Evolutionary conservation across 768 basidiomycete species (phyloP), one percentile per base, ranked within the genome.

Genomic region (Serendipita sp.): DNA sequence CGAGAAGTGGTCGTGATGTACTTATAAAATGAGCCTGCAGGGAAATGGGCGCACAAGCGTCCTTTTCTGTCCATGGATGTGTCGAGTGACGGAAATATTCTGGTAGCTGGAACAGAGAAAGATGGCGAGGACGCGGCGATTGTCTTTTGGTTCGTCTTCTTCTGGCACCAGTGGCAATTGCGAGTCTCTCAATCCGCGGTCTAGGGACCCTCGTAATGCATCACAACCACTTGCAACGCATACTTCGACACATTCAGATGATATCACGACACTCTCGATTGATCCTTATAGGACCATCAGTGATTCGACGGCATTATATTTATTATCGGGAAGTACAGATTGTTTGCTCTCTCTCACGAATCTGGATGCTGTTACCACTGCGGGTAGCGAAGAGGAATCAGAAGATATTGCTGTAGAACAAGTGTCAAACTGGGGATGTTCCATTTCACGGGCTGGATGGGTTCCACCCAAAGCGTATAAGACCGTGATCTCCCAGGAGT

Each of bases 211-310:
- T 20, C 82, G 93, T 20, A 81, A 83, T 61, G 82, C 90, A 9
- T 77, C 75, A 1, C 77, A 79, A 1, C 86, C 86, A 3, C 69
- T 90, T 1, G 82, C 88, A 33, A 77, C 75, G n/a, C 92, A 96
- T 72, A 75, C 81, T 2, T 89, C 87, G 2, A 91, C 90, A 0
- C 93, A 97, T 69, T 94, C 92, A 2, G 93, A 97, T 72, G 93
- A 97, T 69, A 82, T 97, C 63, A 95, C 93, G 0, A 77, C 81
- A 3, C 72, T 95, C 0, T 79, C 80, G 61, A 88, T 88, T 62
- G 73, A 75, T n/a, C 66, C 68, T 56, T 64, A 42, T 3, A 50
- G 2, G 4, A 11, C 50, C n/a, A 26, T 16, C 1, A 14, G 58
- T 45, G 20, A 31, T 38, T 74, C 78, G 56, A 74, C 75, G 2